Evolutionary conservation across 371 early-diverging fungal genomes (phyloP), one percentile per base, ranked within the genome.

Genomic region (Mucor racemosus): DNA sequence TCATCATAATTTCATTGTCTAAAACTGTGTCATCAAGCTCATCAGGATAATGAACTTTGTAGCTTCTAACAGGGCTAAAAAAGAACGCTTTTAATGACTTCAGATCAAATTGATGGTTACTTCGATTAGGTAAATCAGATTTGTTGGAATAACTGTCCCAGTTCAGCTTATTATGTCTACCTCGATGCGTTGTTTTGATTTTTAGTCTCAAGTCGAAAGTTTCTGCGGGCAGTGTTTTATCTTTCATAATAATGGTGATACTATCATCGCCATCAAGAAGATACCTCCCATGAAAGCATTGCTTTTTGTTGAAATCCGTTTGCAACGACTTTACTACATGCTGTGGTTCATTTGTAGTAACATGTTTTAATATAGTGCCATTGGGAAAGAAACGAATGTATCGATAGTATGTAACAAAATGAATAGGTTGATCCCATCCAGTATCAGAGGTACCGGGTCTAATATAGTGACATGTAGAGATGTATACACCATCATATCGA

Each of bases 331-430:
- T 62, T 0, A 86, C 86, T 1, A 84, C 80, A 9, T 70, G 66
- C 1, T 42, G 56, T 0, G 92, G 91, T 60, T 88, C 89, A 33
- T 82, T 75, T 5, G 87, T 86, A 0, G 88, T 86, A 19, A 85
- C 58, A 62, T 80, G 76, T 53, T 78, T 77, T 6, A 85, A 26
- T 19, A 85, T 72, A 1, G 75, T 73, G 15, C 88, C 86, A 66
- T 88, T 78, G 8, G 81, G 79, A 64, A 87, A 88, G 60, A 92
- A 88, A 0, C 91, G 82, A 14, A 92, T 46, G 67, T 90, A 91
- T 14, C 89, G 80, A 68, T 84, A 91, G 68, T 92, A 92, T 1
- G 89, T 89, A 10, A 93, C 88, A 36, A 90, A 56, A 67, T 91
- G 88, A 21, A 89, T 81, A 0, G 90, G 89, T 48, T 82, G 82